A percentile compares a stretch with the other conserved stretches of the same genome.
Conservation (phyloP, 441 rosid genomes). For the Euphorbia celastroides region DNA sequence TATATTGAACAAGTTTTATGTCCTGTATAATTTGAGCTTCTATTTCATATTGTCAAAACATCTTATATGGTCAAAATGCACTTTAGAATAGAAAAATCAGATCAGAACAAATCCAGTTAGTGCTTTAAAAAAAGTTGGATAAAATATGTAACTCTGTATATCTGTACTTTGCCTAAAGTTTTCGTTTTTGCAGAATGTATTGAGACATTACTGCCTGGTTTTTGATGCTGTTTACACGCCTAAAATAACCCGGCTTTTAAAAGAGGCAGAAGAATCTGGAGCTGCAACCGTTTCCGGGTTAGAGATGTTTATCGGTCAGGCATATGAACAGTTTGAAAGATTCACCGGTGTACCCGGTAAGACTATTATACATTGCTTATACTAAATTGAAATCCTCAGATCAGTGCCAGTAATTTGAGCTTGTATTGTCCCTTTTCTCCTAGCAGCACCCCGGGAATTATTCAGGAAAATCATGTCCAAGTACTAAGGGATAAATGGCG, state of each 20-base stretch:
- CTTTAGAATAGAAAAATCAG: no score
- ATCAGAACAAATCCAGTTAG: neutral
- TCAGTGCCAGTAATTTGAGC: neutral
- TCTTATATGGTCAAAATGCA: neutral
- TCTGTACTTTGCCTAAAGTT: neutral
- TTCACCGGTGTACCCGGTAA: conserved; percentile 88
- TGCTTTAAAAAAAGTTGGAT: neutral
- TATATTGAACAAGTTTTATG: no score
- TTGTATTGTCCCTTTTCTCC: conserved; percentile 1
- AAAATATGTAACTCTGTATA: neutral
- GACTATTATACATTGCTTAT: neutral
- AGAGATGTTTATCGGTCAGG: conserved; percentile 94
- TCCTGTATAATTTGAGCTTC: no score
- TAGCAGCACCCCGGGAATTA: conserved; percentile 80
- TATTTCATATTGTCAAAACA: no score
- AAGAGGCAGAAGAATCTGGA: conserved; percentile 77
- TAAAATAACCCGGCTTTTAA: conserved; percentile 65
- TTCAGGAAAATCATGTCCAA: conserved; percentile 57
- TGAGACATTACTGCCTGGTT: conserved; percentile 66
- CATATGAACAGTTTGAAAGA: conserved; percentile 75
- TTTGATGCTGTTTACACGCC: conserved; percentile 94
- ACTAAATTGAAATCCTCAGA: neutral
- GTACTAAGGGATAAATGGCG: conserved; percentile 31
- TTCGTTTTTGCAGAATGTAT: conserved; percentile 40
- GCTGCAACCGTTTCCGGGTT: conserved; percentile 62